phyloP scores from a whole-genome alignment of 2,329 filamentous ascomycete species.

The Metarhizium album region DNA sequence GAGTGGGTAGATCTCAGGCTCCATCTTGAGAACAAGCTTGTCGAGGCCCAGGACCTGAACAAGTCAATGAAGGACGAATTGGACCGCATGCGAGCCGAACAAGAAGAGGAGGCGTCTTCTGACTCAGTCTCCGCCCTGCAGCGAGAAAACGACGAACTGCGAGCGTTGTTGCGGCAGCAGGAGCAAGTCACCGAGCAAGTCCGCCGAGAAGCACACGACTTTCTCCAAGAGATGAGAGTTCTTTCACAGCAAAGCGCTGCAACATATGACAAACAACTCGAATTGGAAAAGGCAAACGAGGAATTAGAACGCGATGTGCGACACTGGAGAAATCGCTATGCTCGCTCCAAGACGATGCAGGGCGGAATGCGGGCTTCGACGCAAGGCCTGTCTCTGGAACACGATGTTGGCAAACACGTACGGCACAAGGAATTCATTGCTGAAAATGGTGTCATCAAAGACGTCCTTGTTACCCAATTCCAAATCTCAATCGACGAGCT shows the following conservation, averaged over 20 bases:
- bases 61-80: constrained; percentile 71
- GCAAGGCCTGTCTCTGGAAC: constrained; percentile 57
- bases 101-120: constrained; percentile 12
- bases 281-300: constrained; percentile 63
- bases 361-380: constrained; percentile 73
- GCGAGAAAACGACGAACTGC: constrained; percentile 59
- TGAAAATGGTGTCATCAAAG: constrained; percentile 70
- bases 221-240: constrained; percentile 78
- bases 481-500: constrained; percentile 91
- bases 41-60: constrained; percentile 66
- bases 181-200: constrained; percentile 80
- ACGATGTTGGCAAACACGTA: constrained; percentile 57
- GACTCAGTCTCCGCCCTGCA: constrained; percentile 44
- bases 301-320: constrained; percentile 73
- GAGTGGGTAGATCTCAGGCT: constrained; percentile 58
- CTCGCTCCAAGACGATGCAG: constrained; percentile 77
- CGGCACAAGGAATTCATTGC: constrained; percentile 58
- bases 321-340: constrained; percentile 85
- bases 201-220: constrained; percentile 69
- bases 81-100: constrained; percentile 56
- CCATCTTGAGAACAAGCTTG: constrained; percentile 62
- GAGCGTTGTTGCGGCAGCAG: constrained; percentile 58
- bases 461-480: constrained; percentile 89
- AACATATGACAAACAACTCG: constrained; percentile 72
- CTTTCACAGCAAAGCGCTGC: constrained; percentile 72